Conservation (phyloP, 306 rosid species). For the Vigna radiata region DNA sequence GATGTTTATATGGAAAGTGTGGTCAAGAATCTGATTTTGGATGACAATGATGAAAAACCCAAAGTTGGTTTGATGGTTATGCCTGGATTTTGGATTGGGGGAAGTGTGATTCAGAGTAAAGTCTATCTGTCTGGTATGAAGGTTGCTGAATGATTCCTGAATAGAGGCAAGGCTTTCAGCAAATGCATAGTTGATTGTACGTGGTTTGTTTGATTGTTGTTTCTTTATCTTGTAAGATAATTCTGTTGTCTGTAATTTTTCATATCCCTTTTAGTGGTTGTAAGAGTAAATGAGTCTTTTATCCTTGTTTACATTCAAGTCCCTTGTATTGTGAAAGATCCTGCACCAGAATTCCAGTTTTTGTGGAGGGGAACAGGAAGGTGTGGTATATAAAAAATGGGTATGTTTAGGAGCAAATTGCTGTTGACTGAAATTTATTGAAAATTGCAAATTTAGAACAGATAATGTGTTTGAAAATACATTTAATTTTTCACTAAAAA, state of each 20-base stretch:
- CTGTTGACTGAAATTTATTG: no score
- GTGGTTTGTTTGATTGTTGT: slow-evolving; percentile 47
- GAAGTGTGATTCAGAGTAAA: slow-evolving; percentile 89
- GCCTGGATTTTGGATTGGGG: slow-evolving; percentile 94
- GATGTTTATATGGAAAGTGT: slow-evolving; percentile 97
- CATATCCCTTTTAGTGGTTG: slow-evolving; percentile 43
- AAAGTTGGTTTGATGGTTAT: slow-evolving; percentile 94
- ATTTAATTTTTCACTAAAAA: no score
- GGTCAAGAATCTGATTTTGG: slow-evolving; percentile 79
- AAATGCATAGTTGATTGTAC: slow-evolving; percentile 35
- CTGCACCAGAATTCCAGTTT: slow-evolving; percentile 25
- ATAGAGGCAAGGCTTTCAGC: slow-evolving; percentile 17
- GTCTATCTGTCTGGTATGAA: slow-evolving; percentile 96
- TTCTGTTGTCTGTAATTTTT: slow-evolving; percentile 47
- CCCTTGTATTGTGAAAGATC: slow-evolving; percentile 34
- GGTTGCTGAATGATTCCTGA: slow-evolving; percentile 71
- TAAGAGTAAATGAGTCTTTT: slow-evolving; percentile 28
- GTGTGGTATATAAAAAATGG: background rate
- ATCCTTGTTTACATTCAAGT: slow-evolving; percentile 20
- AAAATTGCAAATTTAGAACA: no score
- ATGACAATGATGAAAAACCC: slow-evolving; percentile 73
- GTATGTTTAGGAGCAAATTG: no score
- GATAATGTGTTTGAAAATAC: no score
- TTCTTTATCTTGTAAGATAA: slow-evolving; percentile 48
- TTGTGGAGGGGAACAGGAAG: slow-evolving; percentile 33